A percentile compares a stretch with the other conserved stretches of the same genome.
phyloP scores from a whole-genome alignment of 1,139 yeast species.

The Yamadazyma mexicana region DNA sequence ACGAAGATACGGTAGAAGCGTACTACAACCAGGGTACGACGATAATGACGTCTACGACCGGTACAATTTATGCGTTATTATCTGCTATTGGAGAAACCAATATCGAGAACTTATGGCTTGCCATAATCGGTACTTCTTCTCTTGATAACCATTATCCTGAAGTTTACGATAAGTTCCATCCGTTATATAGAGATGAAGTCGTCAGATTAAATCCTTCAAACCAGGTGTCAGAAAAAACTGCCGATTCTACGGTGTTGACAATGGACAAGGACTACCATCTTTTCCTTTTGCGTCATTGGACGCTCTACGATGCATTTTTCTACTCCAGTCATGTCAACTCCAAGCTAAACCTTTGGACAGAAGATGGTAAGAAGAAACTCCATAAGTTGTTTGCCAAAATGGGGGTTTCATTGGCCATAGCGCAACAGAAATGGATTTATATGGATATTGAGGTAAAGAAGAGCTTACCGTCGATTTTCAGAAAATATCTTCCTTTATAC shows the following conservation, averaged over 20 bases:
- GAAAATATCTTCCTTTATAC: constrained; percentile 67
- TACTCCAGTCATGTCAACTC: constrained; percentile 91
- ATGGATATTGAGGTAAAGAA: constrained; percentile 80
- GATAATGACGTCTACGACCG: constrained; percentile 70
- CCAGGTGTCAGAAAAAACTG: constrained; percentile 39
- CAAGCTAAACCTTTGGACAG: constrained; percentile 85
- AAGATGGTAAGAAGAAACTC: constrained; percentile 81
- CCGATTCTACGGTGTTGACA: constrained; percentile 64
- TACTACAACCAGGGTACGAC: constrained; percentile 86
- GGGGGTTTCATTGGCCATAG: constrained; percentile 89
- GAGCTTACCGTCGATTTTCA: constrained; percentile 68
- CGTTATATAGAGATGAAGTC: constrained; percentile 82
- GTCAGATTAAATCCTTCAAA: constrained; percentile 54
- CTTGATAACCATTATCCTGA: constrained; percentile 74
- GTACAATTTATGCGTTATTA: constrained; percentile 76
- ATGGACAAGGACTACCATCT: constrained; percentile 84
- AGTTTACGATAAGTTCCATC: constrained; percentile 70
- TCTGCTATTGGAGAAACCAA: constrained; percentile 66
- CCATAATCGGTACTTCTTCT: constrained; percentile 87
- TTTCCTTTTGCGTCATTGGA: constrained; percentile 89
- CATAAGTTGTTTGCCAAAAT: constrained; percentile 93
- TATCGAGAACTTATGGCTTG: constrained; percentile 75
- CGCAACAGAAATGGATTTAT: constrained; percentile 91
- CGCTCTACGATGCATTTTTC: constrained; percentile 84
- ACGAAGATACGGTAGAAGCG: constrained; percentile 68